Conservation (phyloP, 495 filamentous ascomycete species). For the Zalerion maritima region DNA sequence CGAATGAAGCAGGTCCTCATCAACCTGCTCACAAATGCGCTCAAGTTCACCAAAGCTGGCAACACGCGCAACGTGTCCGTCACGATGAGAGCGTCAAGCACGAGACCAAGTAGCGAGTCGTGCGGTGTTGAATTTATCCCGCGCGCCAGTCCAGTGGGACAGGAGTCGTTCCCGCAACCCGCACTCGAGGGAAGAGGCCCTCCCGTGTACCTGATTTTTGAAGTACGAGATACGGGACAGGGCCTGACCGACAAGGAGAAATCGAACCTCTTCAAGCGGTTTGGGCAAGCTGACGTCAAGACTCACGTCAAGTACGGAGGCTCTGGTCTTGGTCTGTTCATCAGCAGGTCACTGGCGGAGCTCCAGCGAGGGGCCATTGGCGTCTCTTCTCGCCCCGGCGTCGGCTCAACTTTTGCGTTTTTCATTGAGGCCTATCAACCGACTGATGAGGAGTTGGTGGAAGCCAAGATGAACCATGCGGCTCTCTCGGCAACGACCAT, state of each 20-base stretch:
- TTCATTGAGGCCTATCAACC: slow-evolving; percentile 49
- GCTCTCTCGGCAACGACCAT: slow-evolving; percentile 9
- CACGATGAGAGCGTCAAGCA: slow-evolving; percentile 14
- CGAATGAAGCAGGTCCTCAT: slow-evolving; percentile 59
- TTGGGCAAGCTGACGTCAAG: slow-evolving; percentile 58
- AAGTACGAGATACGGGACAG: slow-evolving; percentile 60
- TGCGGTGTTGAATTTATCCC: slow-evolving; percentile 22
- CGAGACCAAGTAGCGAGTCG: slow-evolving; percentile 15
- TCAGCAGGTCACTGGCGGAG: slow-evolving; percentile 56
- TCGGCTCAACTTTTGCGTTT: slow-evolving; percentile 67
- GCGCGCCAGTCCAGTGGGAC: slow-evolving; percentile 7
- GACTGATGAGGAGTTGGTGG: slow-evolving; percentile 12
- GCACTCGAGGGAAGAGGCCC: slow-evolving; percentile 8
- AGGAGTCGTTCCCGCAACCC: slow-evolving; percentile 8
- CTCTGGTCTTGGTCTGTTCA: slow-evolving; percentile 64
- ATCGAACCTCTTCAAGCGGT: slow-evolving; percentile 56
- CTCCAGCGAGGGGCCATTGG: slow-evolving; percentile 66
- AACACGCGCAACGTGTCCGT: slow-evolving; percentile 21
- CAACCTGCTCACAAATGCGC: slow-evolving; percentile 57
- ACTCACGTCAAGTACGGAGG: slow-evolving; percentile 67
- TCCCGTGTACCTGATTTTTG: slow-evolving; percentile 46
- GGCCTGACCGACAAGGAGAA: slow-evolving; percentile 54
- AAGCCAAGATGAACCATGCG: slow-evolving; percentile 12
- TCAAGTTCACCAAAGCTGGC: slow-evolving; percentile 55
- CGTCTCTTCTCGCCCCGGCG: slow-evolving; percentile 47